phyloP scores from a whole-genome alignment of 805 yeast genomes.

The Danielozyma ontarioensis region DNA sequence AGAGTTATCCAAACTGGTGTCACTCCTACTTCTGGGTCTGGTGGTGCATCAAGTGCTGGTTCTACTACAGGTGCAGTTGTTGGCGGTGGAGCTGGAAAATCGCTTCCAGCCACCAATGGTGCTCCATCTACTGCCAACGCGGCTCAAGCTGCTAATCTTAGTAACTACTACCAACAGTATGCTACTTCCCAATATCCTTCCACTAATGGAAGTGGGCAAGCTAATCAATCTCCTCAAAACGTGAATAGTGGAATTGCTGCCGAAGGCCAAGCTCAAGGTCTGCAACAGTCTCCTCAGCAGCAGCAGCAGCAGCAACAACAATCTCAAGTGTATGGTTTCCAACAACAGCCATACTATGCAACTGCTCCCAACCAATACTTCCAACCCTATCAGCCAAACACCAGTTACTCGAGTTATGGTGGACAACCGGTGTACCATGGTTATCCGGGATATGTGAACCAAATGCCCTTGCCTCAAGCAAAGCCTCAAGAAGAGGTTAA shows the following conservation, averaged over 20 bases:
- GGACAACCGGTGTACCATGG: neutral
- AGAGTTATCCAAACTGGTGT: constrained; percentile 44
- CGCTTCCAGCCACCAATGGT: constrained; percentile 1
- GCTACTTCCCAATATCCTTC: constrained; percentile 1
- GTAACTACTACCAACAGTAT: constrained; percentile 4
- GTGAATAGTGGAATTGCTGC: constrained; percentile 1
- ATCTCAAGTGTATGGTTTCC: constrained; percentile 11
- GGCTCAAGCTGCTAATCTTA: neutral
- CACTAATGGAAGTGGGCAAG: neutral
- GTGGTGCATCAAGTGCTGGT: neutral
- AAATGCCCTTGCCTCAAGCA: neutral
- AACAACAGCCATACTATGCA: constrained; percentile 12
- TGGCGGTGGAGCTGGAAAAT: neutral
- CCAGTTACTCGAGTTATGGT: neutral
- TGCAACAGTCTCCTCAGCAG: constrained; percentile 6
- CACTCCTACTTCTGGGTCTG: constrained; percentile 22
- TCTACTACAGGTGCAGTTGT: neutral
- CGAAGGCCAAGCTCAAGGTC: constrained; percentile 5
- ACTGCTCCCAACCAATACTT: neutral
- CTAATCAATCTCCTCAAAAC: constrained; percentile 1
- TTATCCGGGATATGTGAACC: neutral
- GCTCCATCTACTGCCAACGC: constrained; percentile 4
- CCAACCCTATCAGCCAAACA: neutral
- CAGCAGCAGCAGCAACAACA: constrained; percentile 3
- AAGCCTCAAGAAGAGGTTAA: neutral